A percentile compares a stretch with the other conserved stretches of the same genome.
These are phyloP conservation scores for Pythium volutum DNA, from an alignment of 352 stramenopile species.

Conservation along the genomic window DNA sequence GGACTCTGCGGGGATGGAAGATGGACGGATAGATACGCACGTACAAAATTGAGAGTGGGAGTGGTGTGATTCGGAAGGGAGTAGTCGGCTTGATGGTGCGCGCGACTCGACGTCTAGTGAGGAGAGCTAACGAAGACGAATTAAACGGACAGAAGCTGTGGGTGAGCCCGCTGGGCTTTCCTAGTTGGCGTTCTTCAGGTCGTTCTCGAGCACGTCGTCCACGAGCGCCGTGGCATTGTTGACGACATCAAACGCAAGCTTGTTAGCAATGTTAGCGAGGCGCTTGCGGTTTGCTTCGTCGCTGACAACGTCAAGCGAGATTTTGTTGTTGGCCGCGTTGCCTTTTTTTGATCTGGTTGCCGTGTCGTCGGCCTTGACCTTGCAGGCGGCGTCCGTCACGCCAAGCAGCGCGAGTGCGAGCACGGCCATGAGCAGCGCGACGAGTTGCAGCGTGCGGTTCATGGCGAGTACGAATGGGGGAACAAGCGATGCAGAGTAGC, in stretches of 20 bases:
- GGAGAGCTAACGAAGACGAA: not conserved
- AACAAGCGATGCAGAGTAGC: not conserved
- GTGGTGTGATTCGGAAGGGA: no score
- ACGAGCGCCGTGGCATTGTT: not conserved
- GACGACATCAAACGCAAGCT: conserved; percentile 20
- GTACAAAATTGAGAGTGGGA: conserved; percentile 15
- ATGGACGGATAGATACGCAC: not conserved
- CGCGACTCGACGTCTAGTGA: not conserved
- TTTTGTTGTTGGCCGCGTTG: conserved; percentile 34
- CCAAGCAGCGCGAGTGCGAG: conserved; percentile 19
- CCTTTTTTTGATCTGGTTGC: conserved; percentile 35
- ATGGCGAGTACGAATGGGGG: conserved; percentile 19
- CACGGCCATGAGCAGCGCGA: conserved; percentile 23
- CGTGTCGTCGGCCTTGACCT: conserved; percentile 29
- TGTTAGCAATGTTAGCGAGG: conserved; percentile 8
- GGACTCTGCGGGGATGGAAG: not conserved
- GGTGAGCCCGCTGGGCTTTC: not conserved
- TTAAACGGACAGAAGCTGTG: no score
- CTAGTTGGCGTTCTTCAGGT: not conserved
- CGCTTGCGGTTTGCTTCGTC: not conserved
- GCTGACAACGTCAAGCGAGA: conserved; percentile 14
- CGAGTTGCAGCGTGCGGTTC: conserved; percentile 28
- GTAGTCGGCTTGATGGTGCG: not conserved
- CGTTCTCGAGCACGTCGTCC: conserved; percentile 5
- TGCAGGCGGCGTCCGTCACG: conserved; percentile 28